A percentile compares a stretch with the other conserved stretches of the same genome.
Evolutionary conservation across 2,329 filamentous ascomycete species (phyloP).

Genomic region (Byssochlamys sp.): DNA sequence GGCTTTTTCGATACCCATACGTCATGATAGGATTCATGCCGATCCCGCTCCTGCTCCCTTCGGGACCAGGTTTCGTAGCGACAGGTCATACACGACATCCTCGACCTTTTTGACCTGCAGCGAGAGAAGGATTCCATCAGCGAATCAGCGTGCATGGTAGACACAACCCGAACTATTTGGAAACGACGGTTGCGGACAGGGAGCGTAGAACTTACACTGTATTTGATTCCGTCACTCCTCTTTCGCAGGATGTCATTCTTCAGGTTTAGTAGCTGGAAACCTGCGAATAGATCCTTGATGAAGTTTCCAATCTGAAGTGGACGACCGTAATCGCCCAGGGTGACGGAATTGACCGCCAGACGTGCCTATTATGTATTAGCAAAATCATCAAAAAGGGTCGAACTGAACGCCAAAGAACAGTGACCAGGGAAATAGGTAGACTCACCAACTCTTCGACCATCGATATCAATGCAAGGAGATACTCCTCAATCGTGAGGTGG

Average conservation of each 20-base stretch:
- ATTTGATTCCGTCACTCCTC: conserved; percentile 88
- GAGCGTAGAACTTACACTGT: conserved; percentile 47
- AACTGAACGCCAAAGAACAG: neutral
- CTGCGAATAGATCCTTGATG: conserved; percentile 88
- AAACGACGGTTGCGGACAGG: neutral
- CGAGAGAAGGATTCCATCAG: neutral
- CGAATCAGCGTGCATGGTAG: neutral
- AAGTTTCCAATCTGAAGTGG: conserved; percentile 83
- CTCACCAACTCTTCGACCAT: conserved; percentile 75
- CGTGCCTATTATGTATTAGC: conserved; percentile 46
- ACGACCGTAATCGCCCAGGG: conserved; percentile 74
- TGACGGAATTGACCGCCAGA: conserved; percentile 88
- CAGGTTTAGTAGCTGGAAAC: conserved; percentile 92
- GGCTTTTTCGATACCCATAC: neutral
- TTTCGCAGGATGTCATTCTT: conserved; percentile 90
- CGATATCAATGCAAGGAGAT: conserved; percentile 76
- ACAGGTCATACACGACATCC: conserved; percentile 93
- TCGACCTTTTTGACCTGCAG: conserved; percentile 82
- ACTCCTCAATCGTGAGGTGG: conserved; percentile 94
- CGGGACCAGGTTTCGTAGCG: conserved; percentile 69
- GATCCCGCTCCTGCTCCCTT: conserved; percentile 19
- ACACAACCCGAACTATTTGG: neutral
- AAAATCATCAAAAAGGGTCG: neutral
- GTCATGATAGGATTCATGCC: conserved; percentile 1
- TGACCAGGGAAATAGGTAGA: conserved; percentile 5